Evolutionary conservation across 2,329 filamentous ascomycete species (phyloP).

Genomic region (Knoxdaviesia proteae): DNA sequence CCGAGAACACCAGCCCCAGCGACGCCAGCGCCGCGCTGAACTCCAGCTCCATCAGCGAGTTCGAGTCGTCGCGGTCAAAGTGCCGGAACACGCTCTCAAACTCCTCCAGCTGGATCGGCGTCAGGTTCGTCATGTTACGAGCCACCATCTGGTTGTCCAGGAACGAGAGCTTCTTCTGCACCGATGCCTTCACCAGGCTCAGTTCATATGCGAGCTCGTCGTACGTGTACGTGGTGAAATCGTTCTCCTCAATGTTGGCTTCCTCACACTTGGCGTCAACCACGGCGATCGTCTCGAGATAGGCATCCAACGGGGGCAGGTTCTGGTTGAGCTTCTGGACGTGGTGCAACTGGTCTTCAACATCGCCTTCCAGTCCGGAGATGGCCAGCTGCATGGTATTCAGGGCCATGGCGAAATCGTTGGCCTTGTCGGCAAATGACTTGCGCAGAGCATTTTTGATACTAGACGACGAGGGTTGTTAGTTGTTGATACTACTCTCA

Average conservation of each 20-base stretch:
- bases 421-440: slow-evolving; percentile 93
- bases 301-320: slow-evolving; percentile 73
- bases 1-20: slow-evolving; percentile 84
- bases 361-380: slow-evolving; percentile 88
- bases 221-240: slow-evolving; percentile 98
- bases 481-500: too few species aligned
- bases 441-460: slow-evolving; percentile 91
- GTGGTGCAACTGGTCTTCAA: slow-evolving; percentile 83
- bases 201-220: slow-evolving; percentile 92
- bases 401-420: slow-evolving; percentile 87
- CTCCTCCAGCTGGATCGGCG: slow-evolving; percentile 92
- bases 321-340: slow-evolving; percentile 71
- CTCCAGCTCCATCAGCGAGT: slow-evolving; percentile 78
- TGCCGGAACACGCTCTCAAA: slow-evolving; percentile 97
- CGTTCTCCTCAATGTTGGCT: slow-evolving; percentile 97
- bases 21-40: slow-evolving; percentile 93
- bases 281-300: slow-evolving; percentile 67
- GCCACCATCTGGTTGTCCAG: slow-evolving; percentile 97
- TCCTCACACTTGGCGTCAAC: slow-evolving; percentile 81
- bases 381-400: slow-evolving; percentile 91
- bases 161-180: slow-evolving; percentile 91
- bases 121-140: slow-evolving; percentile 95
- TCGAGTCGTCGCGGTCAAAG: slow-evolving; percentile 84
- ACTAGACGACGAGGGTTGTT: slow-evolving; percentile 15
- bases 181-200: slow-evolving; percentile 71